Percentiles rank a stretch among this genome's conserved stretches.
These are phyloP conservation scores for Spinacia oleracea DNA, from an alignment of 179 eudicot species.

Conservation along the genomic window DNA sequence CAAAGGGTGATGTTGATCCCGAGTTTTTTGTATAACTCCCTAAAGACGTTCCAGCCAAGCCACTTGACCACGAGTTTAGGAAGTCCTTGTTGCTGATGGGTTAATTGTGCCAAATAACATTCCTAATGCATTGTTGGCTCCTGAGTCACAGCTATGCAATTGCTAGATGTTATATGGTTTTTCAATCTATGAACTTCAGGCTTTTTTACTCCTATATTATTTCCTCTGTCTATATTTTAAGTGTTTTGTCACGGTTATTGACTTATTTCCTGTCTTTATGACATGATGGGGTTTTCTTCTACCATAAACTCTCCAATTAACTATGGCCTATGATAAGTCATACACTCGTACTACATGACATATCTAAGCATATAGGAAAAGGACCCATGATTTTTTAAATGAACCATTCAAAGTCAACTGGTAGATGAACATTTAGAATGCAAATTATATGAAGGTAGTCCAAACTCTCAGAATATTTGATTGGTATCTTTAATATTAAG, in stretches of 20 bases:
- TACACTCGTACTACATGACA: background rate
- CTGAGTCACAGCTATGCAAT: too few relatives aligned
- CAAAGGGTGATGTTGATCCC: too few relatives aligned
- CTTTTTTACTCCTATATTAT: too few relatives aligned
- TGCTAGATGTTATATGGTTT: too few relatives aligned
- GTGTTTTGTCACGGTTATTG: too few relatives aligned
- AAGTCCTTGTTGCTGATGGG: background rate
- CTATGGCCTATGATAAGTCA: constrained; percentile 11
- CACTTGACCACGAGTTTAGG: background rate
- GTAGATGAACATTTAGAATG: background rate
- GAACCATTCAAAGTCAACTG: constrained; percentile 25
- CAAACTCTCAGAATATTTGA: constrained; percentile 4
- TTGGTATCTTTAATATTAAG: background rate
- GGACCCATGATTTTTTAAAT: background rate
- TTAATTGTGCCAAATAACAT: background rate
- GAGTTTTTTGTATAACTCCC: too few relatives aligned
- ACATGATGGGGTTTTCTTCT: constrained; percentile 1
- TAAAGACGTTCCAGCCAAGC: background rate
- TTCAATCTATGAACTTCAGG: too few relatives aligned
- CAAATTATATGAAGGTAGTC: background rate
- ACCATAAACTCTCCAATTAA: background rate
- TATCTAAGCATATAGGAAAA: constrained; percentile 4
- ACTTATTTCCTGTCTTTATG: too few relatives aligned
- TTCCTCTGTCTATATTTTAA: background rate
- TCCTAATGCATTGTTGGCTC: too few relatives aligned